Evolutionary conservation across 2,329 filamentous ascomycete genomes (phyloP).

Genomic region (Stagonosporopsis vannaccii): DNA sequence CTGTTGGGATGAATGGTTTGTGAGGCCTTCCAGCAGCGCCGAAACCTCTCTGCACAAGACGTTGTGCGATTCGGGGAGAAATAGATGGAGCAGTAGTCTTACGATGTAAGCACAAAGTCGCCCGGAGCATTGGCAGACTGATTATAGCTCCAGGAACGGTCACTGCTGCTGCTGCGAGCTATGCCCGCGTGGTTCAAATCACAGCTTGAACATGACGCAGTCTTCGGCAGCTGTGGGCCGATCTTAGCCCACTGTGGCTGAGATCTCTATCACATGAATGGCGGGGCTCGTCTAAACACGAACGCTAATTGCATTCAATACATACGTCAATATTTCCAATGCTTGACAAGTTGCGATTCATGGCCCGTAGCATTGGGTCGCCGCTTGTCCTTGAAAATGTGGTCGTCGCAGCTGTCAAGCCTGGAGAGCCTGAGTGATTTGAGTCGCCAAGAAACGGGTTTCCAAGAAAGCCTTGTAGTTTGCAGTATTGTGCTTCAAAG

Average conservation of each 20-base stretch:
- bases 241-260: slow-evolving; percentile 12
- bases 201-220: slow-evolving; percentile 17
- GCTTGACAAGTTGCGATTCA: background rate
- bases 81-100: background rate
- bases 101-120: slow-evolving; percentile 1
- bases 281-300: background rate
- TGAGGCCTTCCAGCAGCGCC: background rate
- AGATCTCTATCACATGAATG: slow-evolving; percentile 13
- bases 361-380: too few species aligned
- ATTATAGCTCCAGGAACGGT: slow-evolving; percentile 3
- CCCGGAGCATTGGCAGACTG: slow-evolving; percentile 1
- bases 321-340: slow-evolving; percentile 3
- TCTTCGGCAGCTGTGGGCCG: slow-evolving; percentile 15
- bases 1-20: slow-evolving; percentile 12
- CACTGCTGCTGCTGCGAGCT: background rate
- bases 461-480: background rate
- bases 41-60: background rate
- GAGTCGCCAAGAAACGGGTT: background rate
- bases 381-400: too few species aligned
- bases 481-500: background rate
- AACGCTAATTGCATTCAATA: slow-evolving; percentile 9
- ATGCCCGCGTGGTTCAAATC: slow-evolving; percentile 11
- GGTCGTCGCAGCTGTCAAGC: too few species aligned
- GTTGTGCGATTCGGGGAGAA: background rate
- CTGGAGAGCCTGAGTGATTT: background rate